These are phyloP conservation scores for Colletotrichum cereale DNA, from an alignment of 2,329 filamentous ascomycete species.

Conservation along the genomic window DNA sequence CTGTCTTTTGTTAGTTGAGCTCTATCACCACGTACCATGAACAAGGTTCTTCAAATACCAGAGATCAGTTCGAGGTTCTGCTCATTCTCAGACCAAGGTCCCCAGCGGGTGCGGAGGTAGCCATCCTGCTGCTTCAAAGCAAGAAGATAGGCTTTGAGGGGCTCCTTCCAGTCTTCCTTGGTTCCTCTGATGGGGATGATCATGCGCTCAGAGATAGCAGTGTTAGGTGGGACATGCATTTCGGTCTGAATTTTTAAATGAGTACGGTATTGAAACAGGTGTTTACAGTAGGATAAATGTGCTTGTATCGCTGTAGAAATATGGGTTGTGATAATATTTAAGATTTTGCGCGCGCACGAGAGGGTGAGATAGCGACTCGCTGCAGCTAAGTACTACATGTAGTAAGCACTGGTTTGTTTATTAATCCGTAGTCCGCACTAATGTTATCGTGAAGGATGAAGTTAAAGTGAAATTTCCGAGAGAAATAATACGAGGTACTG, in stretches of 20 bases:
- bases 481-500: not conserved
- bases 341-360: not conserved
- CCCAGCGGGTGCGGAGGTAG: slow-evolving; percentile 36
- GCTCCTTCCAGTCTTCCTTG: slow-evolving; percentile 35
- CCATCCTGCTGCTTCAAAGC: slow-evolving; percentile 29
- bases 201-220: slow-evolving; percentile 31
- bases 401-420: too few relatives aligned
- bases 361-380: not conserved
- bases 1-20: slow-evolving; percentile 3
- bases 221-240: slow-evolving; percentile 22
- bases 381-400: not conserved
- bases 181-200: slow-evolving; percentile 29
- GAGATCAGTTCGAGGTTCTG: slow-evolving; percentile 31
- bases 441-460: slow-evolving; percentile 1
- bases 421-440: not conserved
- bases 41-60: not conserved
- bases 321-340: not conserved
- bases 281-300: not conserved
- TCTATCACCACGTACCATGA: accelerated
- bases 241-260: not conserved
- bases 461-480: not conserved
- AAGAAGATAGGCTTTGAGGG: slow-evolving; percentile 33
- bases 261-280: not conserved
- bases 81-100: slow-evolving; percentile 35
- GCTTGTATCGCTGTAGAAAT: not conserved